Evolutionary conservation across 139 green algal genomes (phyloP).

Genomic region (Micromonas commoda): DNA sequence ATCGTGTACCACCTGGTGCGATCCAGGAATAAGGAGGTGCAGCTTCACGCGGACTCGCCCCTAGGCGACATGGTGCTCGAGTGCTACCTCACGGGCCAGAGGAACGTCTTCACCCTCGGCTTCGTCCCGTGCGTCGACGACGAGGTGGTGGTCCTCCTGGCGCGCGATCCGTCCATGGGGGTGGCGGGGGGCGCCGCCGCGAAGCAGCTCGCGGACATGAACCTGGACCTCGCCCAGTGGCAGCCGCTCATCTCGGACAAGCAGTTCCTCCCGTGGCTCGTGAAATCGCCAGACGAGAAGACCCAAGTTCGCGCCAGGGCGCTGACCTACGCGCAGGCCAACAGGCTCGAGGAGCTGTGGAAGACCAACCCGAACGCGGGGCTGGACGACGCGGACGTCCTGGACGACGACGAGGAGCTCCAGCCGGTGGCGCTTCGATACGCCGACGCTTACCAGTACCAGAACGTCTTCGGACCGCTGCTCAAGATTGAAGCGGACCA

Average conservation of each 20-base stretch:
- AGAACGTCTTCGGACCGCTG: constrained; percentile 74
- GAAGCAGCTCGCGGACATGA: constrained; percentile 52
- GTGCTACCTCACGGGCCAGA: constrained; percentile 83
- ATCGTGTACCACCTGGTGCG: constrained; percentile 84
- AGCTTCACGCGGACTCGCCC: constrained; percentile 83
- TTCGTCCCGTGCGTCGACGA: constrained; percentile 85
- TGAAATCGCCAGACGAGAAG: constrained; percentile 66
- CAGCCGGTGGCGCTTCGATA: constrained; percentile 78
- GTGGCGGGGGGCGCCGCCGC: constrained; percentile 24
- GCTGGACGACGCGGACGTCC: constrained; percentile 64
- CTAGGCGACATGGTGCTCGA: constrained; percentile 90
- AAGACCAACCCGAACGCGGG: constrained; percentile 64
- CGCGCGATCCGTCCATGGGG: constrained; percentile 63
- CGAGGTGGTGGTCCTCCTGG: constrained; percentile 87
- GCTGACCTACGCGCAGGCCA: constrained; percentile 53
- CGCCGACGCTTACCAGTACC: constrained; percentile 75
- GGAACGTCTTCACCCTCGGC: constrained; percentile 93
- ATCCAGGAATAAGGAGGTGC: constrained; percentile 71
- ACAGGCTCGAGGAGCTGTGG: constrained; percentile 82
- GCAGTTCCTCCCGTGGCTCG: constrained; percentile 84
- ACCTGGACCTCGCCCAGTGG: constrained; percentile 78
- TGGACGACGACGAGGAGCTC: constrained; percentile 60
- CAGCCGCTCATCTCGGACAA: constrained; percentile 87
- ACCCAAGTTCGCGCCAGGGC: constrained; percentile 55
- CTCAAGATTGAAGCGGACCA: constrained; percentile 93